phyloP scores from a whole-genome alignment of 345 rosid species.

The Camelina hispida region DNA sequence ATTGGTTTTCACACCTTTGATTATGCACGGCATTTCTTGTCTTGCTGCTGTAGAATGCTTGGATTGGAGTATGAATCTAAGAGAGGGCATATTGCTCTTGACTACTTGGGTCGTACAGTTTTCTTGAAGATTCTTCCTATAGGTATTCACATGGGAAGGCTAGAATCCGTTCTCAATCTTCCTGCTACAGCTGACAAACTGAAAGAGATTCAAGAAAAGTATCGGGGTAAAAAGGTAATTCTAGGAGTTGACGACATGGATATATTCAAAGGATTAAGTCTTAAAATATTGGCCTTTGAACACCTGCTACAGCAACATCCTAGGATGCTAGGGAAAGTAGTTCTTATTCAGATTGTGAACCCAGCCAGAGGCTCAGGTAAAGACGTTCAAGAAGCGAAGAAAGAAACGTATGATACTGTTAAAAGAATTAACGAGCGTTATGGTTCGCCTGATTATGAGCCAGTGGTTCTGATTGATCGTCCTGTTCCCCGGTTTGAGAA shows the following conservation, averaged over 20 bases:
- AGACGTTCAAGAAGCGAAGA: slow-evolving; percentile 54
- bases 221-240: slow-evolving; percentile 46
- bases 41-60: slow-evolving; percentile 58
- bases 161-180: slow-evolving; percentile 52
- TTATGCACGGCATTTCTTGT: slow-evolving; percentile 58
- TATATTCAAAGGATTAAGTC: slow-evolving; percentile 59
- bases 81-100: slow-evolving; percentile 57
- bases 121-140: slow-evolving; percentile 55
- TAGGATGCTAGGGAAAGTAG: slow-evolving; percentile 45
- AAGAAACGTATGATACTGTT: slow-evolving; percentile 48
- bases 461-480: slow-evolving; percentile 56
- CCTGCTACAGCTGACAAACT: slow-evolving; percentile 50
- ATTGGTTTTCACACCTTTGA: slow-evolving; percentile 62
- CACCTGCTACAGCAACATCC: slow-evolving; percentile 51
- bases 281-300: slow-evolving; percentile 54
- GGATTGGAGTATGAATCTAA: slow-evolving; percentile 59
- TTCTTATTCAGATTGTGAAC: slow-evolving; percentile 54
- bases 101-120: slow-evolving; percentile 57
- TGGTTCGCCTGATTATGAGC: slow-evolving; percentile 51
- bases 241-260: slow-evolving; percentile 61
- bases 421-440: slow-evolving; percentile 50
- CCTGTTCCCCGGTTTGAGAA: slow-evolving; percentile 53
- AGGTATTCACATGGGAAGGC: slow-evolving; percentile 58
- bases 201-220: slow-evolving; percentile 52
- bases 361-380: slow-evolving; percentile 59